These are phyloP conservation scores for Beauveria sp. DNA, from an alignment of 2,329 filamentous ascomycete genomes.

Conservation along the genomic window DNA sequence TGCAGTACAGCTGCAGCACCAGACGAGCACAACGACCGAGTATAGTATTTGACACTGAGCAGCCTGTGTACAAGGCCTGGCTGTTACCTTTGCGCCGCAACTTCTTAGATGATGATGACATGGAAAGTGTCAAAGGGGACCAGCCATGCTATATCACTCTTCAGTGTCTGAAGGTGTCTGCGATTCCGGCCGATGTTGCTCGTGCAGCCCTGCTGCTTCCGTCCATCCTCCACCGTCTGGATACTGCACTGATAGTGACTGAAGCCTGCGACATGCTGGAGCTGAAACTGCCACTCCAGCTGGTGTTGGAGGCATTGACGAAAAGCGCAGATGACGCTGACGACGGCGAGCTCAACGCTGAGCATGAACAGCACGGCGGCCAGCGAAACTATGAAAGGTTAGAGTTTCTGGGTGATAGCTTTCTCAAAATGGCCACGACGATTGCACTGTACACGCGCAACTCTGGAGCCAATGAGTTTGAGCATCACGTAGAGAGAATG, in stretches of 20 bases:
- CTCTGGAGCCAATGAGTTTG: constrained; percentile 72
- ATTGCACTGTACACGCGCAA: constrained; percentile 75
- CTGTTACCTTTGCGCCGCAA: constrained; percentile 73
- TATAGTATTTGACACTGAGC: constrained; percentile 52
- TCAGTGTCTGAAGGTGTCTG: constrained; percentile 67
- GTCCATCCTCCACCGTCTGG: constrained; percentile 75
- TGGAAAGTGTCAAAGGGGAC: constrained; percentile 21
- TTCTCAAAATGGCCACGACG: constrained; percentile 92
- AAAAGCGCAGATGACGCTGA: constrained; percentile 84
- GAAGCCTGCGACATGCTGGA: constrained; percentile 64
- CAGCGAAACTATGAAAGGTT: constrained; percentile 82
- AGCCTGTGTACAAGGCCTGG: constrained; percentile 75
- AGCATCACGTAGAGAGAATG: constrained; percentile 89
- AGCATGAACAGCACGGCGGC: constrained; percentile 75
- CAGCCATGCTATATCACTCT: constrained; percentile 61
- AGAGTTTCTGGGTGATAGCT: constrained; percentile 88
- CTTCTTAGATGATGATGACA: constrained; percentile 57
- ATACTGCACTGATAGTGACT: constrained; percentile 70
- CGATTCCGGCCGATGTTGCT: constrained; percentile 65
- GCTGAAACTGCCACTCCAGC: constrained; percentile 54
- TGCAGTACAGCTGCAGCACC: constrained; percentile 76
- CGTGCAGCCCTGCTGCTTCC: constrained; percentile 70
- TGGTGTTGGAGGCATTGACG: constrained; percentile 84
- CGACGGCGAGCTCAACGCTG: constrained; percentile 63
- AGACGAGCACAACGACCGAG: constrained; percentile 51